These are phyloP conservation scores for Oemleria cerasiformis DNA, from an alignment of 306 rosid genomes.

Conservation along the genomic window DNA sequence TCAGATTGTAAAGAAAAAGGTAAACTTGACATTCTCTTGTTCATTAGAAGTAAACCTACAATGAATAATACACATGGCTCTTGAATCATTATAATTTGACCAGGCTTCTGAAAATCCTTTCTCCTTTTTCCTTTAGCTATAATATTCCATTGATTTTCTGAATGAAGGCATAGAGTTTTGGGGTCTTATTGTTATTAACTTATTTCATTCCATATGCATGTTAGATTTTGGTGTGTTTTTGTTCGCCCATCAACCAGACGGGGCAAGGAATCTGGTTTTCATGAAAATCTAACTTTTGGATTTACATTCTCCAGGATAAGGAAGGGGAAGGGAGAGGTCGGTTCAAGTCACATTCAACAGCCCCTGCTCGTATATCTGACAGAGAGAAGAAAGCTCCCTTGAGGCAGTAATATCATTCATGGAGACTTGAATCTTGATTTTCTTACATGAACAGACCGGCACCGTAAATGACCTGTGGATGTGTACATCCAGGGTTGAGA, in stretches of 20 bases:
- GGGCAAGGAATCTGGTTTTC: neutral
- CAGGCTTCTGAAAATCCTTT: neutral
- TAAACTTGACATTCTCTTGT: conserved; percentile 18
- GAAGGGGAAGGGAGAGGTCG: conserved; percentile 97
- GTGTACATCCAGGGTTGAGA: neutral
- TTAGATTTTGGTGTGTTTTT: neutral
- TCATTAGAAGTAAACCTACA: conserved; percentile 3
- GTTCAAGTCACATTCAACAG: conserved; percentile 86
- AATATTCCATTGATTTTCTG: neutral
- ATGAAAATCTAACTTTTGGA: conserved; percentile 11
- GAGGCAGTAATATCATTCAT: conserved; percentile 44
- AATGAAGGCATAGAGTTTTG: neutral
- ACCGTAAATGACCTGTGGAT: conserved; percentile 15
- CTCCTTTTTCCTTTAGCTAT: neutral
- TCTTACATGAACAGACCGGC: conserved; percentile 18
- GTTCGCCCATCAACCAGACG: neutral
- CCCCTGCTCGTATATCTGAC: conserved; percentile 92
- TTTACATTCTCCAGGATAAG: conserved; percentile 55
- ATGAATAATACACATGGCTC: conserved; percentile 1
- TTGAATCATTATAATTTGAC: neutral
- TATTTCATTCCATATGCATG: neutral
- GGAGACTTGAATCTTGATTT: conserved; percentile 25
- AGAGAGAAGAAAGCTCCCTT: conserved; percentile 98
- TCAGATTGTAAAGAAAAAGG: conserved; percentile 99
- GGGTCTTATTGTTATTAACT: neutral